Conservation (phyloP, 768 basidiomycete species). For the Pleurotus cornucopiae region DNA sequence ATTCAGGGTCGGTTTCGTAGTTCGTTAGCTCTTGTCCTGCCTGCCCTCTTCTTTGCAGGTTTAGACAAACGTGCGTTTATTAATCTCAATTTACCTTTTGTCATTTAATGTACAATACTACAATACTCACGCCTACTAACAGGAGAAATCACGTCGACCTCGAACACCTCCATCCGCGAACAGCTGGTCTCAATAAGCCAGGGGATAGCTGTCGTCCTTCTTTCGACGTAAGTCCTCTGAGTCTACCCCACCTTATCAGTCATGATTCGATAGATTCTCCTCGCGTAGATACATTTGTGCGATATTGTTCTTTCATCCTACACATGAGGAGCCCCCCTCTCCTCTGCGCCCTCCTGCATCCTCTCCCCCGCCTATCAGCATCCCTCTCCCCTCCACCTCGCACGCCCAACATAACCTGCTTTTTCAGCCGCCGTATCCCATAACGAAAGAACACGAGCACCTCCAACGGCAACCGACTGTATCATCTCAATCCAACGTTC, state of each 20-base stretch:
- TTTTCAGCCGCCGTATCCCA: no score
- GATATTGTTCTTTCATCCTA: constrained; percentile 65
- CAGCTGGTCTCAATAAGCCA: constrained; percentile 59
- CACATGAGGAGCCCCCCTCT: constrained; percentile 38
- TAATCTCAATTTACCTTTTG: constrained; percentile 9
- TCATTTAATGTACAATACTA: no score
- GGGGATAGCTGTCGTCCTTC: constrained; percentile 59
- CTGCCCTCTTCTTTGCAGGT: constrained; percentile 65
- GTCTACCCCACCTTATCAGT: not conserved
- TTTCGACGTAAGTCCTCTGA: constrained; percentile 43
- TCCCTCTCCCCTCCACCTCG: no score
- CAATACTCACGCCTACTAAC: no score
- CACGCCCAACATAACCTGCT: no score
- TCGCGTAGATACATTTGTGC: constrained; percentile 55
- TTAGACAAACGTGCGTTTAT: constrained; percentile 32
- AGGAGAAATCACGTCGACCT: not conserved
- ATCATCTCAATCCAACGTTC: no score
- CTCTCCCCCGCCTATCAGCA: no score
- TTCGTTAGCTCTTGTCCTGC: constrained; percentile 58
- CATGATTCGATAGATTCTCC: not conserved
- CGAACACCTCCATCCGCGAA: constrained; percentile 40
- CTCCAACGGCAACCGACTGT: no score
- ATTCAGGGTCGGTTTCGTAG: constrained; percentile 24
- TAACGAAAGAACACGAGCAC: no score
- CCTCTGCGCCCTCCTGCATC: no score